Evolutionary conservation across 2,329 filamentous ascomycete species (phyloP), one percentile per base, ranked within the genome.

Genomic region (Fusarium acutatum): DNA sequence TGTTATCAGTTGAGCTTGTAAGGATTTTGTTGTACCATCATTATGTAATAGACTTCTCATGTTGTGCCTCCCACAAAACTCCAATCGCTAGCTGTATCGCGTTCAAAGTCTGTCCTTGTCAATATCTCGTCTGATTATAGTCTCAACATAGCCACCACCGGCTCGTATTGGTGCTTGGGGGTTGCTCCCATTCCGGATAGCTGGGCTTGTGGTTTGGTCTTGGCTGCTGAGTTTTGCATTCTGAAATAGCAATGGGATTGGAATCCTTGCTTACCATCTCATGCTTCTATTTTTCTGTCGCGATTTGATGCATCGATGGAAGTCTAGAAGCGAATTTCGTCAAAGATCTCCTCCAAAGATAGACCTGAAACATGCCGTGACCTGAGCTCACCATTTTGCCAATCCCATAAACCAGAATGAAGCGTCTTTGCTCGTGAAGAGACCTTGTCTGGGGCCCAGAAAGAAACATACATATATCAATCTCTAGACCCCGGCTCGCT

Each of bases 161-260:
- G 59, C 64, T 77, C 75, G 75, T 77, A 76, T 77, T 63, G 43
- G 60, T 30, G 69, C 56, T 72, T 72, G 57, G 50, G 41, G 63
- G 53, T 32, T 34, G 47, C 22, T 67, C 56, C 30, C 30, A 56
- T 56, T 30, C 54, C 44, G 56, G 35, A 61, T 57, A 59, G 34
- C 34, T 30, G 49, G 46, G 30, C 34, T 41, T 30, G 35, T 50
- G 35, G 47, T 37, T 46, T 49, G 26, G 40, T 35, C 57, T 67
- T 63, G 60, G 54, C 24, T 44, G 44, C 46, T 49, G 56, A 43
- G 53, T 49, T 60, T 62, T 47, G 40, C 53, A 53, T 44, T 61
- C 60, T 53, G 47, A 46, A 64, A 74, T 43, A 53, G 32, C 54
- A 24, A 56, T 43, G 53, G 57, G 71, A 65, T 61, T 35, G 46